Percentiles rank a stretch among this genome's conserved stretches.
Evolutionary conservation across 306 rosid species (phyloP).

Genomic region (Cucurbita argyrosperma): DNA sequence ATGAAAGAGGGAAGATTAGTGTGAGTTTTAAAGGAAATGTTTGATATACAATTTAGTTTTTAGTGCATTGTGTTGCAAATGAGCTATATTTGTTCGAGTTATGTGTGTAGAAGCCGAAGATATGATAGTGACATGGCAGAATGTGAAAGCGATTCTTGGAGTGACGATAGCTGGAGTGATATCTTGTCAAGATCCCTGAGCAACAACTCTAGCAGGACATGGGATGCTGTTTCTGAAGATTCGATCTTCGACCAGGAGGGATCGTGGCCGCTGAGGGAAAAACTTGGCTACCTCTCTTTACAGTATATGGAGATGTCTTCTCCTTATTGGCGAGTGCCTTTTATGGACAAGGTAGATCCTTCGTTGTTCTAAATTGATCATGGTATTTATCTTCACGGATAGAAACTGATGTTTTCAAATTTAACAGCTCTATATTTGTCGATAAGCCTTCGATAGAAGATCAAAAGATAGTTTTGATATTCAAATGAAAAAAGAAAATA

Average conservation of each 20-base stretch:
- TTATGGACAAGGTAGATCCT: constrained; percentile 43
- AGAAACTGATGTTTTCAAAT: neutral
- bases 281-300: constrained; percentile 45
- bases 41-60: neutral
- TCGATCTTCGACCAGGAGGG: constrained; percentile 51
- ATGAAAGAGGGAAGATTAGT: neutral
- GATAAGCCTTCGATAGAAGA: neutral
- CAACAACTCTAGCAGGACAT: constrained; percentile 54
- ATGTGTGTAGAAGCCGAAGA: constrained; percentile 16
- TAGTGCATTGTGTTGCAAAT: neutral
- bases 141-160: constrained; percentile 59
- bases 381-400: no score
- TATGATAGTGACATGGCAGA: constrained; percentile 35
- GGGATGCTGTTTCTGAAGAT: constrained; percentile 57
- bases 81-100: neutral
- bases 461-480: neutral
- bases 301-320: constrained; percentile 41
- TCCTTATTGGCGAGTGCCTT: constrained; percentile 54
- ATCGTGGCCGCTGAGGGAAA: constrained; percentile 31
- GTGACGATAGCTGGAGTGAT: constrained; percentile 64
- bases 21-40: neutral
- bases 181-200: constrained; percentile 40
- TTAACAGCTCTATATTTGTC: neutral
- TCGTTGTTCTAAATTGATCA: neutral
- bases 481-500: neutral